Conservation (phyloP, 2,329 filamentous ascomycete species). For the Coniochaeta sp. region DNA sequence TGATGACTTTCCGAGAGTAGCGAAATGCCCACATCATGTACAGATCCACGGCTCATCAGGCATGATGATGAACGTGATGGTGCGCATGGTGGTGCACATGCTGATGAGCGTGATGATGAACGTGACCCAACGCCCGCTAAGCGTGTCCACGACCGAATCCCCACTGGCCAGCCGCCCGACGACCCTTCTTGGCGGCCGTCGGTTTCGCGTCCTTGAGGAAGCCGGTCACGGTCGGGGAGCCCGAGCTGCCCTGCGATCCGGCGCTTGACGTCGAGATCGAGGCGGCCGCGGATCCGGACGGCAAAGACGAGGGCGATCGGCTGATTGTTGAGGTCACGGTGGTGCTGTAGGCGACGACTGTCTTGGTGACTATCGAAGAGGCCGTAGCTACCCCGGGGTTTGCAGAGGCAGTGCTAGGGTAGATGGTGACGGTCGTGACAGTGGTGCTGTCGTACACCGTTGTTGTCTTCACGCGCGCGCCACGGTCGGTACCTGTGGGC, state of each 20-base stretch:
- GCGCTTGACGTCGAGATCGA: not conserved
- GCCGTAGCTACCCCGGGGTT: not conserved
- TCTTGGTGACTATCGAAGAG: slow-evolving; percentile 26
- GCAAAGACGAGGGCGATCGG: slow-evolving; percentile 19
- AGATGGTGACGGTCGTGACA: not conserved
- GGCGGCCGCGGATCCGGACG: slow-evolving; percentile 6
- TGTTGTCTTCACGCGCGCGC: not conserved
- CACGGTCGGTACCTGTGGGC: slow-evolving; percentile 7
- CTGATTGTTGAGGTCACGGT: slow-evolving; percentile 26
- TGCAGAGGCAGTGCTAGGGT: not conserved
- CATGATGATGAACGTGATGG: not conserved
- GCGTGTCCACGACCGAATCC: not conserved
- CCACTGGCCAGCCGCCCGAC: not conserved
- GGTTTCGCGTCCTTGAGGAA: not conserved
- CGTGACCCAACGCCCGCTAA: not conserved
- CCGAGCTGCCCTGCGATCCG: not conserved
- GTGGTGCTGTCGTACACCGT: not conserved
- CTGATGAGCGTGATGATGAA: not conserved
- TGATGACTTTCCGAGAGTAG: not conserved
- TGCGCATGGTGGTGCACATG: not conserved
- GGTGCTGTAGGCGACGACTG: slow-evolving; percentile 26
- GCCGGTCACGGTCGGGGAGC: not conserved
- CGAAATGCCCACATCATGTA: not conserved
- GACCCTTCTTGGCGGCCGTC: not conserved
- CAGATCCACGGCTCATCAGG: not conserved